These are phyloP conservation scores for Pythium aristosporum DNA, from an alignment of 352 stramenopile genomes.

Conservation along the genomic window DNA sequence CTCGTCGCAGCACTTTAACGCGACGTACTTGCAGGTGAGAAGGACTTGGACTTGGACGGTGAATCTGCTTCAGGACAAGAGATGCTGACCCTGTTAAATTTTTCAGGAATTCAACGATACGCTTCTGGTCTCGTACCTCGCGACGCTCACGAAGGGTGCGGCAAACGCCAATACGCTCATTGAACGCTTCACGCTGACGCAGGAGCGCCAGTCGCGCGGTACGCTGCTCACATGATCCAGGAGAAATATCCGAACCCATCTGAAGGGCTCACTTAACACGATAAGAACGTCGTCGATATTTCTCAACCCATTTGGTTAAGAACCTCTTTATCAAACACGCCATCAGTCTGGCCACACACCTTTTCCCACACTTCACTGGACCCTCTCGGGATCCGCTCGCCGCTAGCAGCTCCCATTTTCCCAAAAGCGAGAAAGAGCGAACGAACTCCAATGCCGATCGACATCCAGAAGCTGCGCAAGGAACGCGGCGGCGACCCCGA, in stretches of 20 bases:
- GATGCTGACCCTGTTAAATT: not conserved
- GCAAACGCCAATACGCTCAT: constrained; percentile 78
- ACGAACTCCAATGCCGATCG: constrained; percentile 92
- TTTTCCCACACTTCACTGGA: constrained; percentile 2
- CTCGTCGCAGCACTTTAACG: constrained; percentile 70
- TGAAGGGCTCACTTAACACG: not conserved
- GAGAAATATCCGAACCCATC: not conserved
- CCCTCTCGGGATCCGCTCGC: not conserved
- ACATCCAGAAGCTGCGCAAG: constrained; percentile 96
- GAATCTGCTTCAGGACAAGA: not conserved
- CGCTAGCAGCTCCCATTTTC: not conserved
- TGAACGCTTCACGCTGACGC: constrained; percentile 71
- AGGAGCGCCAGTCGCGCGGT: constrained; percentile 67
- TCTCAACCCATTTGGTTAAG: constrained; percentile 13
- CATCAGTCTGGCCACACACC: constrained; percentile 12
- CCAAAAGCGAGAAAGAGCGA: not conserved
- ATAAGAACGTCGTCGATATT: constrained; percentile 5
- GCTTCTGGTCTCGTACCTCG: constrained; percentile 79
- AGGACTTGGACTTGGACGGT: not conserved
- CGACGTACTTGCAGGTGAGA: constrained; percentile 60
- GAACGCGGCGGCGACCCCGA: constrained; percentile 96
- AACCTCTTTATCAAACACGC: constrained; percentile 11
- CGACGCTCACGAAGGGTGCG: constrained; percentile 80
- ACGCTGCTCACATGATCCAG: constrained; percentile 26
- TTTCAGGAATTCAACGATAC: constrained; percentile 82